Evolutionary conservation across 768 basidiomycete species (phyloP), one percentile per base, ranked within the genome.

Genomic region (Kwoniella heveanensis): DNA sequence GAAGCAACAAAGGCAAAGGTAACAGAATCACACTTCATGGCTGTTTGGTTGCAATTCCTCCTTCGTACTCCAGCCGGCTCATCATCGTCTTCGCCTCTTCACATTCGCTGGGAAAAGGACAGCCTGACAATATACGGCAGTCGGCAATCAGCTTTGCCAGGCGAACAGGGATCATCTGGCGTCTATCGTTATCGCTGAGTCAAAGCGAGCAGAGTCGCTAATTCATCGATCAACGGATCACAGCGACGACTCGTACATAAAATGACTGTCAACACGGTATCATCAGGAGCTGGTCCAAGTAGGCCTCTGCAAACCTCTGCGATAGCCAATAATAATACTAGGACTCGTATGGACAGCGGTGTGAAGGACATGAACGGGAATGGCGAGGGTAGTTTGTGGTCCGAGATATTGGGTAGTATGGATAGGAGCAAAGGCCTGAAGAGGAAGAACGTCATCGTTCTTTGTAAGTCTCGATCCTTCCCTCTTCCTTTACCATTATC

Each of bases 381-480:
- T 27, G 52, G 54, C 30, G 53, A 22, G 24, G 90, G 94, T 71
- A 62, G 60, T 49, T 82, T 97, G 44, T 98, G 95, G 95, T 89
- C 88, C 2, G 90, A 90, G 13, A 97, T 98, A 69, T 84, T 98
- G 4, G 88, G 80, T 88, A 88, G 13, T 88, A 95, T 25, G 90
- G 91, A 1, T 87, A 87, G 27, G 86, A 89, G 57, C 86, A 88
- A 73, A 54, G 65, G 69, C 12, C 89, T 87, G 73, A 90, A 90
- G 17, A 88, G 90, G 21, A 96, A 94, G 81, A 90, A 94, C 76
- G 83, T 95, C 26, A 82, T 98, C 49, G 71, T 97, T 0, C 86
- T 97, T 2, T 93, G 81, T 81, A 37, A 54, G 80, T 71, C 29
- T 21, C 15, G 17, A 5, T 54, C 7, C 29, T 39, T 24, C 36